Evolutionary conservation across 225 moss, liverwort and hornwort species (phyloP).

Genomic region (Rhytidiadelphus loreus): DNA sequence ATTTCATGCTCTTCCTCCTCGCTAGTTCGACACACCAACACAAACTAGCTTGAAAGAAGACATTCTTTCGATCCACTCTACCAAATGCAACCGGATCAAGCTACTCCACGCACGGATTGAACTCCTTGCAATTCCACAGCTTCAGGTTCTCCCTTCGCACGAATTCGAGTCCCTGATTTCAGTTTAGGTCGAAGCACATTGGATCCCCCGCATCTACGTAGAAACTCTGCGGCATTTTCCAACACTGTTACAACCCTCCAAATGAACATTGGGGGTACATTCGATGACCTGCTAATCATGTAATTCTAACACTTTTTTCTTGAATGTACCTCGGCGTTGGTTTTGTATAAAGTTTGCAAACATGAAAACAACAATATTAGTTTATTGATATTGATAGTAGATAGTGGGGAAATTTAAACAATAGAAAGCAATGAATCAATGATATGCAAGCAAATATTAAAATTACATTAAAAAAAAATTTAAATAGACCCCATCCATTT

Average conservation of each 20-base stretch:
- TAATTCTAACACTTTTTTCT: not conserved
- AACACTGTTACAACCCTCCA: not conserved
- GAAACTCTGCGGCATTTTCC: not conserved
- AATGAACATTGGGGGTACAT: accelerated
- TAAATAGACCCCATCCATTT: no score
- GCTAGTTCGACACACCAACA: not conserved
- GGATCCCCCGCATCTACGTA: not conserved
- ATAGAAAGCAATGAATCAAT: no score
- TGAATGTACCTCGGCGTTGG: not conserved
- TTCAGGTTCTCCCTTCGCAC: not conserved
- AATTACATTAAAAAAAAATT: no score
- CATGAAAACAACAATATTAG: no score
- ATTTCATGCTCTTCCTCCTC: not conserved
- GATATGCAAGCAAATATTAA: no score
- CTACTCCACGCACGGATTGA: not conserved
- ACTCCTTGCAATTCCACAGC: not conserved
- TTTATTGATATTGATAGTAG: no score
- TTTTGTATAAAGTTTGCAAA: not conserved
- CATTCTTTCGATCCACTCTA: not conserved
- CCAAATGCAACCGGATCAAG: not conserved
- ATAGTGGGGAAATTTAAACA: no score
- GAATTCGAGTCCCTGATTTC: not conserved
- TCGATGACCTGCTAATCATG: no score
- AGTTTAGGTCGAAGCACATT: not conserved
- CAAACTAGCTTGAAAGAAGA: not conserved